Base-by-base conservation (phyloP, 2,329 filamentous ascomycete species). In the Cladosporium cucumerinum region DNA sequence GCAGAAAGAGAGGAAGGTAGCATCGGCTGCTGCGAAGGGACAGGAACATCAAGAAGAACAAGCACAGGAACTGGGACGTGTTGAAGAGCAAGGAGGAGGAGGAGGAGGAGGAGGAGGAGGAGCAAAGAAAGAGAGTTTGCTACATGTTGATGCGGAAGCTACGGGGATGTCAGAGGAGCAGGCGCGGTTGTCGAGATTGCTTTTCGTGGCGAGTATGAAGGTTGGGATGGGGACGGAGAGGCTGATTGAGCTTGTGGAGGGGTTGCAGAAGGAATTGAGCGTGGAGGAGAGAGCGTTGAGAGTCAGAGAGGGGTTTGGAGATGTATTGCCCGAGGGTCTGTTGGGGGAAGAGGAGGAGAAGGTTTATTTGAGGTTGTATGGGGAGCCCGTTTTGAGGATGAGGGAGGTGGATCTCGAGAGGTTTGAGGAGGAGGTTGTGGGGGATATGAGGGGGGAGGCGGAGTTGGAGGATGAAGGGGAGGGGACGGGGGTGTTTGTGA, bases 311-410 rank as follows among this genome's bases (percentile, higher is more conserved):
- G 83, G 86, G 10, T 96, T 92, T 75, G 89, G 92, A 67, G 88
- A 95, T 72, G 88, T 84, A 0, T 78, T 97, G 26, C 93, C 93
- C 0, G 85, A 87, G 34, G 87, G 84, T 36, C 86, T 91, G 70
- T 77, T 97, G 60, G 87, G 82, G 36, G 82, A 84, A 0, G 85
- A 89, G 61, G 93, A 97, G 75, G 88, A 89, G 72, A 81, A 80
- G 57, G 79, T 96, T 0, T 97, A 96, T 76, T 87, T 90, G 73
- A 84, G 92, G 68, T 79, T 96, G 18, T 97, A 95, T 75, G 94
- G 93, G 1, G 82, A 88, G 36, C 92, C 93, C 1, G 75, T 91
- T 87, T 88, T 63, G 86, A 89, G 75, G 82, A 87, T 4, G 86
- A 79, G 66, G 65, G 68, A 61, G 55, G 65, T 49, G 65, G 66